A percentile compares a stretch with the other conserved stretches of the same genome.
Evolutionary conservation across 2,329 filamentous ascomycete species (phyloP).

Genomic region (Blastomyces gilchristii): DNA sequence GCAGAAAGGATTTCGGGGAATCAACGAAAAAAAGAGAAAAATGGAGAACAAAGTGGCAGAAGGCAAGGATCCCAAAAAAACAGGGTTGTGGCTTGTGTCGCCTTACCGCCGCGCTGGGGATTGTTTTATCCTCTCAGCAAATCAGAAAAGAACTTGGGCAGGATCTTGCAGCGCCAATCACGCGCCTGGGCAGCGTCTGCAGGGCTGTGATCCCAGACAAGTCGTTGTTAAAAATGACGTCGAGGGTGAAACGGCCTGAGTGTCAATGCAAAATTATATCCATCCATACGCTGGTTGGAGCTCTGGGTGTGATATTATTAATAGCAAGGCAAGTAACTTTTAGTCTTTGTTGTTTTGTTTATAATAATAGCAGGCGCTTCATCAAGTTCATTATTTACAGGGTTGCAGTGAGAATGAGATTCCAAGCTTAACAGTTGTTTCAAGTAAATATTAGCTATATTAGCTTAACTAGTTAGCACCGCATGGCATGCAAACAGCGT

Average conservation of each 20-base stretch:
- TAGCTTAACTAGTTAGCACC: too few relatives aligned
- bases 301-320: too few relatives aligned
- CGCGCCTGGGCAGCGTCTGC: not conserved
- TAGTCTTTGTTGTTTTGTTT: not conserved
- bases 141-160: not conserved
- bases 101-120: not conserved
- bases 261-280: not conserved
- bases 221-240: not conserved
- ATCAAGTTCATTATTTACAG: not conserved
- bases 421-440: too few relatives aligned
- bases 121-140: not conserved
- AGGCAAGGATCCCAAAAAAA: not conserved
- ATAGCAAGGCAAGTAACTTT: not conserved
- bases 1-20: not conserved
- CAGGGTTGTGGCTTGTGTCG: constrained; percentile 1
- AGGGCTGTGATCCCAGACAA: not conserved
- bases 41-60: not conserved
- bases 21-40: not conserved
- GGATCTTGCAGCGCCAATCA: not conserved
- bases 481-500: too few relatives aligned
- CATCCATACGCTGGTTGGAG: not conserved
- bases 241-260: not conserved
- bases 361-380: not conserved
- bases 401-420: not conserved
- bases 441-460: too few relatives aligned